Percentiles rank a stretch among this genome's conserved stretches.
Evolutionary conservation across 495 filamentous ascomycete species (phyloP).

Genomic region (Evansstolkia leycettana): DNA sequence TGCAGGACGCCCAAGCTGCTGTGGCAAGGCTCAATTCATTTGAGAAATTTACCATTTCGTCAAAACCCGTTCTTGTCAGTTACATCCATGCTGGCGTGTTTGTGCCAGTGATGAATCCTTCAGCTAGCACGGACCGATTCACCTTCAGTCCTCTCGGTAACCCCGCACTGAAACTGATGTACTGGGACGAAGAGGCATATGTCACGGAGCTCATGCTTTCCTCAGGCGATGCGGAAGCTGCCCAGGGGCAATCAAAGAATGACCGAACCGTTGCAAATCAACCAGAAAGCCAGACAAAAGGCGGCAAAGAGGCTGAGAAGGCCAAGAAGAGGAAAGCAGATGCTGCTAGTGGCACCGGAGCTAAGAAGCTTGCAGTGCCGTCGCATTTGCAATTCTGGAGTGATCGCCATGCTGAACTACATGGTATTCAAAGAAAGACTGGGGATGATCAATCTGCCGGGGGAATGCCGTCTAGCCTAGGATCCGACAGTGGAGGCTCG

Average conservation of each 20-base stretch:
- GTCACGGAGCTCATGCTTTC: slow-evolving; percentile 54
- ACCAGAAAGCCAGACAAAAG: slow-evolving; percentile 25
- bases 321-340: slow-evolving; percentile 64
- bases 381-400: slow-evolving; percentile 80
- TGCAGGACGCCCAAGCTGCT: slow-evolving; percentile 68
- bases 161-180: slow-evolving; percentile 54
- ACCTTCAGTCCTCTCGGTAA: slow-evolving; percentile 67
- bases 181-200: slow-evolving; percentile 77
- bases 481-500: slow-evolving; percentile 5
- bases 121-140: slow-evolving; percentile 42
- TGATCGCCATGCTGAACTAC: slow-evolving; percentile 74
- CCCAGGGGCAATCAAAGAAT: slow-evolving; percentile 10
- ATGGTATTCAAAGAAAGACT: slow-evolving; percentile 39
- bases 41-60: slow-evolving; percentile 77
- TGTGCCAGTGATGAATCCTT: slow-evolving; percentile 54
- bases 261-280: slow-evolving; percentile 23
- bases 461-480: slow-evolving; percentile 1
- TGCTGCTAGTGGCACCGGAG: slow-evolving; percentile 19
- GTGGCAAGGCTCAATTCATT: slow-evolving; percentile 60
- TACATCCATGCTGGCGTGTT: slow-evolving; percentile 87
- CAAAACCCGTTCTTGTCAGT: slow-evolving; percentile 57
- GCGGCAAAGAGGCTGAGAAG: slow-evolving; percentile 42
- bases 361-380: slow-evolving; percentile 41
- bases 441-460: slow-evolving; percentile 12
- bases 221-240: slow-evolving; percentile 26